A percentile compares a stretch with the other conserved stretches of the same genome.
Conservation (phyloP, 257 asterid genomes). For the Penstemon eatonii region DNA sequence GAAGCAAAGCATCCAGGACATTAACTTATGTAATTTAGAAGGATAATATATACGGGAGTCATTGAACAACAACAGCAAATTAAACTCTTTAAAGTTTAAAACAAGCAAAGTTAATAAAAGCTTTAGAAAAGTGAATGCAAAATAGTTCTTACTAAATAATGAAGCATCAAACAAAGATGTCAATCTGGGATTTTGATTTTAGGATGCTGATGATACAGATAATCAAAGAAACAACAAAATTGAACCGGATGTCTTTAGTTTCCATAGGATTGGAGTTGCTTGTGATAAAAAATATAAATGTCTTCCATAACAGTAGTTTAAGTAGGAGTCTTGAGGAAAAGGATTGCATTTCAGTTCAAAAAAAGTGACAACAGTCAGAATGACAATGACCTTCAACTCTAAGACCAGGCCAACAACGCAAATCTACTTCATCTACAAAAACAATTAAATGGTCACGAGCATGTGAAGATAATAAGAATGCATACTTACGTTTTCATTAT, state of each 20-base stretch:
- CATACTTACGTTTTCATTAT: constrained; percentile 75
- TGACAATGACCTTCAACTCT: constrained; percentile 19
- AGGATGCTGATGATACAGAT: background rate
- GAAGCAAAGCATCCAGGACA: constrained; percentile 26
- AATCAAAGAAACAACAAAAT: background rate
- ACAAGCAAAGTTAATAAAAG: constrained; percentile 11
- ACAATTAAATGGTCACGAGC: constrained; percentile 14
- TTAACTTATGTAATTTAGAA: background rate
- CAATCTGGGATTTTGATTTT: background rate
- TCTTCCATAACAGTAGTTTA: constrained; percentile 19
- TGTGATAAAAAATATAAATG: constrained; percentile 17
- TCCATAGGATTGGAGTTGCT: constrained; percentile 5
- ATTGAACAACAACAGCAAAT: background rate
- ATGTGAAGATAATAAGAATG: constrained; percentile 24
- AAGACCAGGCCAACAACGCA: constrained; percentile 26
- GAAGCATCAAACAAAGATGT: background rate
- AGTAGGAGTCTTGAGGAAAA: constrained; percentile 8
- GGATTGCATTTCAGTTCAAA: constrained; percentile 17
- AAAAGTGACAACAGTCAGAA: constrained; percentile 2
- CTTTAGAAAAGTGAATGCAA: background rate
- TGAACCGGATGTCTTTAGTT: background rate
- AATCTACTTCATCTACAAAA: constrained; percentile 7
- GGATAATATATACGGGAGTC: background rate
- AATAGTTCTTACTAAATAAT: background rate
- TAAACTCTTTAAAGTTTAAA: constrained; percentile 10